Evolutionary conservation across 345 rosid genomes (phyloP), one percentile per base, ranked within the genome.

Genomic region (Bretschneidera sinensis): DNA sequence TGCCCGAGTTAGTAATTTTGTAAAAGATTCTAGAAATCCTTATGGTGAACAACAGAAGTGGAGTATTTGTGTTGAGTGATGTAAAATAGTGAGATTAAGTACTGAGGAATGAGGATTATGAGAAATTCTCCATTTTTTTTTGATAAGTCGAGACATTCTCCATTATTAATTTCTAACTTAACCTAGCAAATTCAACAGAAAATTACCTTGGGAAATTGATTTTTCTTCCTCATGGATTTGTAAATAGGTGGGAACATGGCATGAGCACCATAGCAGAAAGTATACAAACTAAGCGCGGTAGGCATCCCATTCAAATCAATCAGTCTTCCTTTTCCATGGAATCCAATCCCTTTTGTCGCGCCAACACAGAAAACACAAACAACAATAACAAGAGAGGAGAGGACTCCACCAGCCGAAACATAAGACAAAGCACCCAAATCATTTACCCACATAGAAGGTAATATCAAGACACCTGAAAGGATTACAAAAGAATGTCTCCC

Each of bases 211-310:
- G 79, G 35, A 59, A 79, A 83, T 34, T 73, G 83, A 20, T 20
- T 73, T 53, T 77, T 75, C 43, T 72, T 67, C 63, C 50, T 74
- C 78, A 76, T 80, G 14, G 83, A 83, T n/a, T 33, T 56, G 62
- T 78, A 83, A 61, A 83, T 54, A 31, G 76, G 71, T 54, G 88
- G 85, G 51, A 83, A 71, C 21, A 69, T 54, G 0, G 78, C 65
- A 57, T 73, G 85, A 17, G 81, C 83, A 25, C 78, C 75, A 71
- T 77, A 76, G 68, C 81, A 80, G 53, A 80, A 83, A 17, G 68
- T 67, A 34, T 67, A 78, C 57, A 80, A 54, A 35, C 83, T 76
- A 48, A 80, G 39, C 4, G 81, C 65, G 1, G 74, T 76, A 43
- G 85, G 85, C 43, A 80, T 31, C 16, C 83, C 81, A 50, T 55